These are phyloP conservation scores for Multifurca ochricompacta DNA, from an alignment of 768 basidiomycete genomes.

Conservation along the genomic window DNA sequence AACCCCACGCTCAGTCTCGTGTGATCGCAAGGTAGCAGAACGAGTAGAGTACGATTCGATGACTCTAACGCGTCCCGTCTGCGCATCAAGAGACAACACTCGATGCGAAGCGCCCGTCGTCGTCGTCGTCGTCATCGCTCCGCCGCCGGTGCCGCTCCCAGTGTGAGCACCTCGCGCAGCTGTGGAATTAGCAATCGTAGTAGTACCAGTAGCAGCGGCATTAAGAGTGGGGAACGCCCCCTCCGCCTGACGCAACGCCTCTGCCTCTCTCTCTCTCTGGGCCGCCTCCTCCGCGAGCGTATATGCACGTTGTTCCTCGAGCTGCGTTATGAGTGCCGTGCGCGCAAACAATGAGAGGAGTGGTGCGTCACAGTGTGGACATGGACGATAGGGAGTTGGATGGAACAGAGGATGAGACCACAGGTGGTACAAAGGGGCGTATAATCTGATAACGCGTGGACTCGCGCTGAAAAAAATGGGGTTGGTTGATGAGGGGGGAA, in stretches of 20 bases:
- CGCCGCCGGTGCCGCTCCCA: not conserved
- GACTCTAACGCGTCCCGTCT: constrained; percentile 7
- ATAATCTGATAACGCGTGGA: constrained; percentile 13
- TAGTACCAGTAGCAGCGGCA: not conserved
- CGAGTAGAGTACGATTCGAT: not conserved
- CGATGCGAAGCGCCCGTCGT: not conserved
- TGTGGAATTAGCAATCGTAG: no score
- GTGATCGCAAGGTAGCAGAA: not conserved
- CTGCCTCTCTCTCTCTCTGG: not conserved
- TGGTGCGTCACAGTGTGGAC: constrained; percentile 9
- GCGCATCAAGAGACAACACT: constrained; percentile 8
- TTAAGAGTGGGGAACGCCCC: constrained; percentile 16
- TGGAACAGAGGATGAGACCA: constrained; percentile 19
- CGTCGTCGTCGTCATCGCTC: not conserved
- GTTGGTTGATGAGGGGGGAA: not conserved
- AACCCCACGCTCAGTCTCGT: not conserved
- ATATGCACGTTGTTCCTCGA: not conserved
- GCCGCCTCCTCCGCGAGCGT: constrained; percentile 7
- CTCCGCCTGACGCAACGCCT: not conserved
- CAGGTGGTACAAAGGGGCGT: constrained; percentile 17
- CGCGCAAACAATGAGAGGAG: constrained; percentile 4
- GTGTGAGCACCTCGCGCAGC: not conserved
- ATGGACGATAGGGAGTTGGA: constrained; percentile 10
- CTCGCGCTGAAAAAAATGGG: constrained; percentile 7
- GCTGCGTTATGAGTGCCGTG: constrained; percentile 6